A percentile compares a stretch with the other conserved stretches of the same genome.
These are phyloP conservation scores for Castanea crenata DNA, from an alignment of 306 rosid species.

Conservation along the genomic window DNA sequence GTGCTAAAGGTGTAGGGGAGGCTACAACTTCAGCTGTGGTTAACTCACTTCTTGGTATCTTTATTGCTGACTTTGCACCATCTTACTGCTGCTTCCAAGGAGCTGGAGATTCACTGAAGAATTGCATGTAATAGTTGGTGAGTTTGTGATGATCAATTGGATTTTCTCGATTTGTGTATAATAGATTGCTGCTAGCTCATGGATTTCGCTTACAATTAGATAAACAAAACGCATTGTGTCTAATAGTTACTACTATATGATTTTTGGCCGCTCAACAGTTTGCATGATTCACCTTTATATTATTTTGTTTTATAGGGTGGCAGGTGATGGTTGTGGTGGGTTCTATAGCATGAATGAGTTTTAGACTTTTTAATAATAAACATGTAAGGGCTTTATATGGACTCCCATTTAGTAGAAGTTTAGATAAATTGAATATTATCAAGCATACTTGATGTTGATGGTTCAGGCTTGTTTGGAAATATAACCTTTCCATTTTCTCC, in stretches of 20 bases:
- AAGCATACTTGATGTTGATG: no score
- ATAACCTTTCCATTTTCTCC: no score
- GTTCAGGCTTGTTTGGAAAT: no score
- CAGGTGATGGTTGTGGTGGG: no score
- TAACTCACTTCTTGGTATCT: conserved; percentile 88
- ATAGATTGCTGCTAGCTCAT: neutral
- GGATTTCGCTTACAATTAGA: neutral
- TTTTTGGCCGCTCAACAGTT: no score
- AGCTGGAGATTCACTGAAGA: conserved; percentile 84
- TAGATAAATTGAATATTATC: no score
- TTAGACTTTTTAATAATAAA: no score
- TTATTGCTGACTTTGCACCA: conserved; percentile 85
- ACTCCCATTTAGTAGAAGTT: no score
- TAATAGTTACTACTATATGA: neutral
- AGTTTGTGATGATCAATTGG: conserved; percentile 9
- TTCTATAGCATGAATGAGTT: no score
- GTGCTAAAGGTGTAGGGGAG: conserved; percentile 97
- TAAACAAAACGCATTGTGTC: neutral
- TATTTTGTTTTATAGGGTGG: no score
- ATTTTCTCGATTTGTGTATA: neutral
- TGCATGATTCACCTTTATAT: no score
- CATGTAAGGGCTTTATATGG: no score
- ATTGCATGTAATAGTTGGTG: conserved; percentile 40
- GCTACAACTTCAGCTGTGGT: conserved; percentile 96
- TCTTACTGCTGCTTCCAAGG: conserved; percentile 89